Evolutionary conservation across 1,139 yeast genomes (phyloP).

Genomic region (Pichia sp.): DNA sequence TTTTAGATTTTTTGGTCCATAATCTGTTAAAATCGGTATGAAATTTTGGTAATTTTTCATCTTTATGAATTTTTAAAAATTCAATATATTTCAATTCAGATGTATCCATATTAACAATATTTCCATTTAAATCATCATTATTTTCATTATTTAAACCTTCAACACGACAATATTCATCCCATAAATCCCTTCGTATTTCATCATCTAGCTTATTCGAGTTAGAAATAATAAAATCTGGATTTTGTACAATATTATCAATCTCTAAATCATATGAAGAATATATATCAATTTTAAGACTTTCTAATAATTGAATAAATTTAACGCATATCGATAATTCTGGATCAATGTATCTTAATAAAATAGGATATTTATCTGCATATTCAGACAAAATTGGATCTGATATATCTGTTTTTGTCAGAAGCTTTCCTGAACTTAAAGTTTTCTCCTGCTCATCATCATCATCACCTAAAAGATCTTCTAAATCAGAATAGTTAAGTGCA

Average conservation of each 20-base stretch:
- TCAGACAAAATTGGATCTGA: not conserved
- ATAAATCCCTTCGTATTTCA: conserved; percentile 1
- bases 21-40: conserved; percentile 21
- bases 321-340: not conserved
- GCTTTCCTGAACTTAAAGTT: not conserved
- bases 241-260: conserved; percentile 33
- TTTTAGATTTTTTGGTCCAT: not conserved
- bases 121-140: not conserved
- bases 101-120: not conserved
- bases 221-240: conserved; percentile 31
- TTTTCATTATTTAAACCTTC: not conserved
- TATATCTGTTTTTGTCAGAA: not conserved
- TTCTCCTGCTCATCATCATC: not conserved
- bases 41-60: conserved; percentile 9
- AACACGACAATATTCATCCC: conserved; percentile 13
- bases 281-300: conserved; percentile 32
- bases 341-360: not conserved
- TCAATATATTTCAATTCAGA: conserved; percentile 7
- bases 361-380: not conserved
- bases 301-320: conserved; percentile 19
- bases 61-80: conserved; percentile 1
- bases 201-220: conserved; percentile 2
- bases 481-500: conserved; percentile 14
- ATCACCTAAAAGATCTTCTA: conserved; percentile 8
- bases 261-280: conserved; percentile 44